A percentile compares a stretch with the other conserved stretches of the same genome.
These are phyloP conservation scores for Schizophyllum amplum DNA, from an alignment of 1,284 basidiomycete genomes.

Conservation along the genomic window DNA sequence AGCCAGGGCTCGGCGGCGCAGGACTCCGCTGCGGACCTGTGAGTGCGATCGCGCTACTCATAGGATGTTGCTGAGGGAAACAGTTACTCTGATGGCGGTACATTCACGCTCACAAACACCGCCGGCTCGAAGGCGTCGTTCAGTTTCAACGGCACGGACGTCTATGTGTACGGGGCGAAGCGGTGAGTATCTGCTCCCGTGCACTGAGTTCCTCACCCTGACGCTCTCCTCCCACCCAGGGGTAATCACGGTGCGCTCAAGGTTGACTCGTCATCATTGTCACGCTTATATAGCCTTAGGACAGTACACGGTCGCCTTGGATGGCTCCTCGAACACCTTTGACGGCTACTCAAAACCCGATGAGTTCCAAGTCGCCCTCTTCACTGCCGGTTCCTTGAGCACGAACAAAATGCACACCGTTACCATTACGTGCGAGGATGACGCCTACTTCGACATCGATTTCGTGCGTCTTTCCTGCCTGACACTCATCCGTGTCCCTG, in stretches of 20 bases:
- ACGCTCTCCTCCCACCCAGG: no score
- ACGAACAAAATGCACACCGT: conserved; percentile 14
- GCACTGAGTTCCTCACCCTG: no score
- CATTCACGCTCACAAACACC: conserved; percentile 14
- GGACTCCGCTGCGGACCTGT: conserved; percentile 4
- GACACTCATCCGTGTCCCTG: background rate
- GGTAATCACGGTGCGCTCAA: conserved; percentile 21
- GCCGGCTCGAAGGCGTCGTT: conserved; percentile 19
- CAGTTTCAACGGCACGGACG: conserved; percentile 26
- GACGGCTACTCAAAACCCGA: conserved; percentile 14
- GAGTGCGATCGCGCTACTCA: background rate
- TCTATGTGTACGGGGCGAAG: conserved; percentile 28
- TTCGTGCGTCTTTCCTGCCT: conserved; percentile 13
- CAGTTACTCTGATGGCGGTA: conserved; percentile 13
- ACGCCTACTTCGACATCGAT: conserved; percentile 22
- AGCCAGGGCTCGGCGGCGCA: background rate
- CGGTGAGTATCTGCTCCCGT: conserved; percentile 7
- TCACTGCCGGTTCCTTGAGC: conserved; percentile 17
- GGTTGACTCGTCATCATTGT: background rate
- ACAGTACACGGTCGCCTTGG: conserved; percentile 22
- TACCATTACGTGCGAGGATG: conserved; percentile 21
- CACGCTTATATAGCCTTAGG: conserved; percentile 3
- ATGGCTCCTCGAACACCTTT: conserved; percentile 12
- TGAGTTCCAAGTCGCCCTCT: conserved; percentile 22
- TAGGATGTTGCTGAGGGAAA: no score